Conservation (phyloP, 768 basidiomycete genomes). For the Leucocoprinus leucothites region DNA sequence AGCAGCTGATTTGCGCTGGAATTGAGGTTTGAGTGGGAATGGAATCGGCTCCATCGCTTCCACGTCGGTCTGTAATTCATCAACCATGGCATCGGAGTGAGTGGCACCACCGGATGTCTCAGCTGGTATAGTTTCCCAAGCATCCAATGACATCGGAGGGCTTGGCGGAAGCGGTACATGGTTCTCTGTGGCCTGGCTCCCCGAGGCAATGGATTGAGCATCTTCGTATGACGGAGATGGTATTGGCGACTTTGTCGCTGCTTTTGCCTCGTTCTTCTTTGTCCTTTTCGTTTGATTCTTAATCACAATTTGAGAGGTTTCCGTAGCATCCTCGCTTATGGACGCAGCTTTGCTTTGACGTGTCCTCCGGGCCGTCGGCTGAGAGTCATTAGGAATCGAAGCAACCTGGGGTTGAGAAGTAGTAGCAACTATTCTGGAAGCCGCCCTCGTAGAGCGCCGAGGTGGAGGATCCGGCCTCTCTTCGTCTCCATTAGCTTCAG, state of each 20-base stretch:
- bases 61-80: conserved; percentile 27
- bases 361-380: not conserved
- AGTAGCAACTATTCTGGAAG: not conserved
- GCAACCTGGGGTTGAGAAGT: not conserved
- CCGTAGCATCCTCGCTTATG: not conserved
- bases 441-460: conserved; percentile 1
- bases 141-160: conserved; percentile 8
- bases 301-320: not conserved
- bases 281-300: not conserved
- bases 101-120: conserved; percentile 9
- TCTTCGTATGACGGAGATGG: not conserved
- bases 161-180: not conserved
- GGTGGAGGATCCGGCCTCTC: not conserved
- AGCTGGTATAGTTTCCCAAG: conserved; percentile 15
- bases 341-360: not conserved
- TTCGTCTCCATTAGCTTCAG: not conserved
- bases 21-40: conserved; percentile 3
- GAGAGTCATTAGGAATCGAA: not conserved
- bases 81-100: conserved; percentile 20
- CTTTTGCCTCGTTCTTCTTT: not conserved
- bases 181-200: not conserved
- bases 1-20: not conserved
- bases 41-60: conserved; percentile 9
- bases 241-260: not conserved
- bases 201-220: not conserved